Conservation (phyloP, 176 grass and related monocot genomes). For the Chloris gayana region DNA sequence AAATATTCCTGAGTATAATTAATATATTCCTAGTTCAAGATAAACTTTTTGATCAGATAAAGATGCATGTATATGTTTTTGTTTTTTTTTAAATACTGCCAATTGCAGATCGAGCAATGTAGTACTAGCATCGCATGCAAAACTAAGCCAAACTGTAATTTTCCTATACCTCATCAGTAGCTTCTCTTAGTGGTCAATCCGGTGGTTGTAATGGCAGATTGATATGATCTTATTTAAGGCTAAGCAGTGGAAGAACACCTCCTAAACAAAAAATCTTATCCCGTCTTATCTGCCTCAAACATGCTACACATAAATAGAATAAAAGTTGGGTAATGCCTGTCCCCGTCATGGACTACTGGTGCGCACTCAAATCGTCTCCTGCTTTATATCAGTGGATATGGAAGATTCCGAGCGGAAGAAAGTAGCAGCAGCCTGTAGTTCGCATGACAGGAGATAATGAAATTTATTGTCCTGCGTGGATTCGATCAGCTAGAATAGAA, state of each 20-base stretch:
- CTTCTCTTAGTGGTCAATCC: constrained; percentile 33
- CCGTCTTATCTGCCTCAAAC: constrained; percentile 49
- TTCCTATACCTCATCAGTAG: neutral
- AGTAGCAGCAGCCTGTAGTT: constrained; percentile 30
- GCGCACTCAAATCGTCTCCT: constrained; percentile 47
- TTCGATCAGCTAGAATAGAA: constrained; percentile 41
- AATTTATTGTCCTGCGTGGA: constrained; percentile 34
- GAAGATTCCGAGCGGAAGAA: constrained; percentile 49
- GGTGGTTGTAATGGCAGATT: constrained; percentile 8
- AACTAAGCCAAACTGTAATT: neutral
- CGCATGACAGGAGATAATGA: constrained; percentile 46
- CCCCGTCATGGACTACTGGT: constrained; percentile 41
- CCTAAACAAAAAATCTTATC: constrained; percentile 57
- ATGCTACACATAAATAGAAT: constrained; percentile 22
- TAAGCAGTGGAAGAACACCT: constrained; percentile 31
- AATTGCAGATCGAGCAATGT: neutral
- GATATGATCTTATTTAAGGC: constrained; percentile 32
- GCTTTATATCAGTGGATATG: constrained; percentile 58
- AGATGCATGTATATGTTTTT: neutral
- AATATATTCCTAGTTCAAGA: constrained; percentile 7
- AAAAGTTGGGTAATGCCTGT: constrained; percentile 43
- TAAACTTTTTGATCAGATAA: constrained; percentile 28
- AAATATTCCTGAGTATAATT: constrained; percentile 2
- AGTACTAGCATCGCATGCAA: constrained; percentile 3
- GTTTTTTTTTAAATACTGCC: neutral